These are phyloP conservation scores for Ensete ventricosum DNA, from an alignment of 176 grass and related monocot species.

Conservation along the genomic window DNA sequence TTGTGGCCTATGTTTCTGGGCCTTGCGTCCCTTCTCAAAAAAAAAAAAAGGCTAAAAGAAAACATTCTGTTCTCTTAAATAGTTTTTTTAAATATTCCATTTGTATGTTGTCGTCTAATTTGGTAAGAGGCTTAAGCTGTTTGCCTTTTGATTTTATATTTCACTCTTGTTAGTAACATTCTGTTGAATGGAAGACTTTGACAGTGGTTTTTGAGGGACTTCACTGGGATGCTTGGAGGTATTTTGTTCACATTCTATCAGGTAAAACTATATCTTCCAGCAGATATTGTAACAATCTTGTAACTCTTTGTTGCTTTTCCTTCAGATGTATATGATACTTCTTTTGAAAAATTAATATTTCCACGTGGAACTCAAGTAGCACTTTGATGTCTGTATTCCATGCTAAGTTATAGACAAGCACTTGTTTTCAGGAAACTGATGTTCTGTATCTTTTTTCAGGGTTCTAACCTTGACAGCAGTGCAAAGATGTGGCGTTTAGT, in stretches of 20 bases:
- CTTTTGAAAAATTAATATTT: background rate
- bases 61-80: background rate
- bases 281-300: background rate
- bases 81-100: too few relatives aligned
- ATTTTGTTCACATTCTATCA: slow-evolving; percentile 97
- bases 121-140: background rate
- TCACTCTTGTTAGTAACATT: slow-evolving; percentile 3
- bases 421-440: background rate
- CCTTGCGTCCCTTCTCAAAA: too few relatives aligned
- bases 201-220: slow-evolving; percentile 98
- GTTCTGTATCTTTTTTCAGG: slow-evolving; percentile 36
- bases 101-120: slow-evolving; percentile 9
- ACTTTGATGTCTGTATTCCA: background rate
- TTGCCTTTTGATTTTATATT: slow-evolving; percentile 5
- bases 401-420: background rate
- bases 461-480: slow-evolving; percentile 85
- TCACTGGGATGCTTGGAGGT: slow-evolving; percentile 91
- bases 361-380: background rate
- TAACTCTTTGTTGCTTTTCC: background rate
- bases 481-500: slow-evolving; percentile 95
- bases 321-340: background rate
- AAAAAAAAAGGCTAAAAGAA: background rate
- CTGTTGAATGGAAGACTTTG: slow-evolving; percentile 17
- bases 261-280: slow-evolving; percentile 28
- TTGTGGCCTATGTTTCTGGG: too few relatives aligned